Conservation (phyloP, 495 filamentous ascomycete species). For the Aspergillus ellipticus region DNA sequence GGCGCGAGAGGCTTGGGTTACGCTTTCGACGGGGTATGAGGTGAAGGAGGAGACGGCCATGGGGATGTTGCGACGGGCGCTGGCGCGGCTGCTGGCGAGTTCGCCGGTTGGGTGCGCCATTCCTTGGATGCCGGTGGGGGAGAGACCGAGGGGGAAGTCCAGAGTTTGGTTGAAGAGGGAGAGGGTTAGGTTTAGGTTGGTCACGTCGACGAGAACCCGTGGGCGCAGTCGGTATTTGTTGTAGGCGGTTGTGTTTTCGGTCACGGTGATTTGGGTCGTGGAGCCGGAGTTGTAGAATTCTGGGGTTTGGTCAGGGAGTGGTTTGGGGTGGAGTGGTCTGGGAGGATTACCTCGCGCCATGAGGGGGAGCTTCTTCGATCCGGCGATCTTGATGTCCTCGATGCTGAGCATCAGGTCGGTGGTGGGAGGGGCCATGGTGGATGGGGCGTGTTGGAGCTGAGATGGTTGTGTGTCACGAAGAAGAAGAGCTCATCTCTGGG, state of each 20-base stretch:
- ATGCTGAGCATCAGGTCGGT: background rate
- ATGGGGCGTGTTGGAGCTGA: background rate
- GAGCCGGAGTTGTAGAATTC: background rate
- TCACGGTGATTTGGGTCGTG: background rate
- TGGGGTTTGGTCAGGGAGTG: background rate
- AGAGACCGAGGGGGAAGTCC: conserved; percentile 78
- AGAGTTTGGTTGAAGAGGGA: conserved; percentile 34
- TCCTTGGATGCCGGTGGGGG: conserved; percentile 77
- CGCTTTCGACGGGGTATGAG: conserved; percentile 44
- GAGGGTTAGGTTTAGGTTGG: conserved; percentile 37
- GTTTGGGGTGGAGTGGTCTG: background rate
- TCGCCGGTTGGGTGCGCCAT: conserved; percentile 79
- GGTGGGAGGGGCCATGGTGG: background rate
- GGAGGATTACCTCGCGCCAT: background rate
- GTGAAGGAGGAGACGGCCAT: conserved; percentile 50
- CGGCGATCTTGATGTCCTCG: background rate
- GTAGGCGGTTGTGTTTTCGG: conserved; percentile 42
- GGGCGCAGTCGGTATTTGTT: conserved; percentile 45
- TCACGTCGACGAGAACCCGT: conserved; percentile 49
- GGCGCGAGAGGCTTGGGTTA: conserved; percentile 16
- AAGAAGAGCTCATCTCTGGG: no score
- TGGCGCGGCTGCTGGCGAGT: conserved; percentile 69
- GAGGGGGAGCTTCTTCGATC: background rate
- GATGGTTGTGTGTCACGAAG: background rate
- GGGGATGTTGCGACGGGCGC: conserved; percentile 61